phyloP scores from a whole-genome alignment of 2,329 filamentous ascomycete species.

The Venturia oleaginea region DNA sequence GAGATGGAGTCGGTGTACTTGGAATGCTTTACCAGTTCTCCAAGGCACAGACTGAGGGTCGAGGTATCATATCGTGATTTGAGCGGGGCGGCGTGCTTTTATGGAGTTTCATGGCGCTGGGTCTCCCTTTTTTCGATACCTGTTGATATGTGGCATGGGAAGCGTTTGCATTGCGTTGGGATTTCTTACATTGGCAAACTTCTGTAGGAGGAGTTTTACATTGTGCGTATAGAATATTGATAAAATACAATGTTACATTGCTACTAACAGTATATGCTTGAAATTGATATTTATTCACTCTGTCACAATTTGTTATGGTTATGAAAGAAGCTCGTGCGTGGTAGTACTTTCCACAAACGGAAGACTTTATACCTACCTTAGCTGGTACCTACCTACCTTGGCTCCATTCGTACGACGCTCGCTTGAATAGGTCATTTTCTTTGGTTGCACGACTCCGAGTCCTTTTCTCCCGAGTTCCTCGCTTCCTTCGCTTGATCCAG shows the following conservation, averaged over 20 bases:
- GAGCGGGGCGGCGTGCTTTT: background rate
- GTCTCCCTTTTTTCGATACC: background rate
- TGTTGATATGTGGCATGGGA: background rate
- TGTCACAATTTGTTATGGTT: too few species aligned
- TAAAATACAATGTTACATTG: background rate
- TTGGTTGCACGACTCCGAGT: too few species aligned
- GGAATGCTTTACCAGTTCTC: constrained; percentile 62
- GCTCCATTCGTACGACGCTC: too few species aligned
- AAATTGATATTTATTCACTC: too few species aligned
- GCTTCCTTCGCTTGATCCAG: background rate
- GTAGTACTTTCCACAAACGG: too few species aligned
- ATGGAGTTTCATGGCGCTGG: background rate
- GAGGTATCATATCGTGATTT: constrained; percentile 21
- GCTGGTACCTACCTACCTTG: too few species aligned
- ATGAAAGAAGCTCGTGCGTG: too few species aligned
- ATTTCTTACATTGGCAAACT: background rate
- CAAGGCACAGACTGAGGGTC: constrained; percentile 47
- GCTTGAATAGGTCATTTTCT: too few species aligned
- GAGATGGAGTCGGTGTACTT: constrained; percentile 26
- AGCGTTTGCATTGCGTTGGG: background rate
- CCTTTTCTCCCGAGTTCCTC: background rate
- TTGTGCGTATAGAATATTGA: background rate
- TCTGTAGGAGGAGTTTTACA: background rate
- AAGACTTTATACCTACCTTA: too few species aligned
- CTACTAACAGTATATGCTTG: too few species aligned